Percentiles rank a stretch among this genome's conserved stretches.
Evolutionary conservation across 176 grass and related monocot species (phyloP).

Genomic region (Bothriochloa decipiens): DNA sequence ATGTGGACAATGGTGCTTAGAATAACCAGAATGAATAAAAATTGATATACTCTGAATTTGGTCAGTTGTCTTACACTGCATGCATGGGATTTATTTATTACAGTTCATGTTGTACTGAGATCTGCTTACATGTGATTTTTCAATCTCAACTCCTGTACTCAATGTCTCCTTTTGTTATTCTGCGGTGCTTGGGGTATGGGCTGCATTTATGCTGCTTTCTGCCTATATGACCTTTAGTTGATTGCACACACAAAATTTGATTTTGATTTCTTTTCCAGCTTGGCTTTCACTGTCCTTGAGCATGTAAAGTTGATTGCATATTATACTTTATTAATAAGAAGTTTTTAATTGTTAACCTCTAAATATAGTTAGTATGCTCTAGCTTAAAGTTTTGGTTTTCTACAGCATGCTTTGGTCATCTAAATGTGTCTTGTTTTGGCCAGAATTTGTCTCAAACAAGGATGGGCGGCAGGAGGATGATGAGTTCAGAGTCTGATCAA

Average conservation of each 20-base stretch:
- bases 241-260: not conserved
- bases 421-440: constrained; percentile 33
- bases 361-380: not conserved
- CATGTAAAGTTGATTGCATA: not conserved
- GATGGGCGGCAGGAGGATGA: constrained; percentile 72
- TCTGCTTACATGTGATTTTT: constrained; percentile 20
- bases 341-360: not conserved
- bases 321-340: not conserved
- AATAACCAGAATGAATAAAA: not conserved
- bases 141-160: not conserved
- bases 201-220: not conserved
- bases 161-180: not conserved
- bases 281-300: constrained; percentile 18
- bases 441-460: constrained; percentile 95
- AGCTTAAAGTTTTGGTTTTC: constrained; percentile 19
- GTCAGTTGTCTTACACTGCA: not conserved
- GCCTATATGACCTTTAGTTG: not conserved
- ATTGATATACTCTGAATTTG: not conserved
- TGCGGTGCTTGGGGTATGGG: constrained; percentile 13
- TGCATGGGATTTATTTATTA: not conserved
- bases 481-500: constrained; percentile 66
- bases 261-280: not conserved
- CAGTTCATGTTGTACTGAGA: not conserved
- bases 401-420: constrained; percentile 8
- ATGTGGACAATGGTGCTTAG: not conserved